Base-by-base conservation (phyloP, 495 filamentous ascomycete species). In the Talaromyces thailandensis region DNA sequence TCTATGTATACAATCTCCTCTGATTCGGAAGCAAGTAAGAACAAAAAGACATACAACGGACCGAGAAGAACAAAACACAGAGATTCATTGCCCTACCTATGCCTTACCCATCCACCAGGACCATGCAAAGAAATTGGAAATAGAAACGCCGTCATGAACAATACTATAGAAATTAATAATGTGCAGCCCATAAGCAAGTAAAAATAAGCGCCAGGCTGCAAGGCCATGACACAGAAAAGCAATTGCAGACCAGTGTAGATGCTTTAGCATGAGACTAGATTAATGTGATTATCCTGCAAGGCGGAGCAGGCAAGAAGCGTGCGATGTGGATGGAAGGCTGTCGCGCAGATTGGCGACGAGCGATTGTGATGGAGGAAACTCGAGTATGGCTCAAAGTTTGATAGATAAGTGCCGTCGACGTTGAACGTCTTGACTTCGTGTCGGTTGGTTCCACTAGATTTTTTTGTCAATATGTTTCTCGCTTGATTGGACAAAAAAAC, bases 301-400 rank as follows among this genome's bases (percentile, higher is more conserved):
- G 77, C 90, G 0, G 91, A 88, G 63, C 87, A 92, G 21, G 91
- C 94, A 57, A 99, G 78, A 73, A 98, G 83, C 78, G 96, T 94
- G 18, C 90, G 86, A 69, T 99, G 94, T 4, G 94, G 94, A 74
- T 99, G 94, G 80, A 98, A 99, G 0, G 92, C 88, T 3, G 93
- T 93, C 48, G 88, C 77, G n/a, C 90, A 82, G 57, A 98, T 95
- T 1, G 95, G 88, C 0, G 88, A 81, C 40, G 84, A 84, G 56
- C 88, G 86, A 62, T 86, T 88, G 51, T 89, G 84, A 48, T 91
- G 86, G 4, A 96, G 79, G 79, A 96, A 96, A 67, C 87, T 88
- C 16, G 89, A 88, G 71, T 96, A 94, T 0, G 94, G 94, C 67
- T 97, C 90, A 64, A 90, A 82, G 31, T 84, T 85, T 11, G 90